These are phyloP conservation scores for Condylostoma magnum DNA, from an alignment of 169 alveolate genomes.

Conservation along the genomic window DNA sequence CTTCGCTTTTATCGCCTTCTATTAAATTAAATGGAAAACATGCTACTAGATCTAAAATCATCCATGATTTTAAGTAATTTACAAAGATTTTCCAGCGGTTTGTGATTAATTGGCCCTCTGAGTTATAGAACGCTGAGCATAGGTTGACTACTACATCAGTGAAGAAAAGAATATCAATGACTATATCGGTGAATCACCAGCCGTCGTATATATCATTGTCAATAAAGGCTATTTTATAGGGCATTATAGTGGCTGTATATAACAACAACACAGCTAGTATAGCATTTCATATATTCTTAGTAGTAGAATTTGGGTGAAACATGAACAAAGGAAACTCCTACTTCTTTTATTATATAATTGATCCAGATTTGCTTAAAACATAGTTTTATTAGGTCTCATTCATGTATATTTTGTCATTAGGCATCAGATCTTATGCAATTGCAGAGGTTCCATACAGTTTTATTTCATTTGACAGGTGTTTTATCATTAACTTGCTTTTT, in stretches of 20 bases:
- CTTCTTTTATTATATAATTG: too few species aligned
- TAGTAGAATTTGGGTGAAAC: too few species aligned
- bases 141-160: slow-evolving; percentile 51
- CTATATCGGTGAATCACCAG: slow-evolving; percentile 40
- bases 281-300: slow-evolving; percentile 6
- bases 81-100: slow-evolving; percentile 28
- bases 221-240: slow-evolving; percentile 5
- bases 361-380: too few species aligned
- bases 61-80: slow-evolving; percentile 65
- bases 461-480: not conserved
- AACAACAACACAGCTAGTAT: not conserved
- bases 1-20: not conserved
- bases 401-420: too few species aligned
- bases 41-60: slow-evolving; percentile 51
- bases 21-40: slow-evolving; percentile 50
- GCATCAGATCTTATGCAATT: too few species aligned
- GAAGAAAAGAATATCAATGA: slow-evolving; percentile 48
- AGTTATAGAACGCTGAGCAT: slow-evolving; percentile 50
- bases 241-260: slow-evolving; percentile 25
- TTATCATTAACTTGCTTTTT: not conserved
- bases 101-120: slow-evolving; percentile 39
- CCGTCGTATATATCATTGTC: not conserved
- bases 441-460: not conserved
- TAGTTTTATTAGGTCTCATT: too few species aligned
- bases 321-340: too few species aligned